A percentile compares a stretch with the other conserved stretches of the same genome.
These are phyloP conservation scores for Alternaria infectoria DNA, from an alignment of 2,329 filamentous ascomycete species.

Conservation along the genomic window DNA sequence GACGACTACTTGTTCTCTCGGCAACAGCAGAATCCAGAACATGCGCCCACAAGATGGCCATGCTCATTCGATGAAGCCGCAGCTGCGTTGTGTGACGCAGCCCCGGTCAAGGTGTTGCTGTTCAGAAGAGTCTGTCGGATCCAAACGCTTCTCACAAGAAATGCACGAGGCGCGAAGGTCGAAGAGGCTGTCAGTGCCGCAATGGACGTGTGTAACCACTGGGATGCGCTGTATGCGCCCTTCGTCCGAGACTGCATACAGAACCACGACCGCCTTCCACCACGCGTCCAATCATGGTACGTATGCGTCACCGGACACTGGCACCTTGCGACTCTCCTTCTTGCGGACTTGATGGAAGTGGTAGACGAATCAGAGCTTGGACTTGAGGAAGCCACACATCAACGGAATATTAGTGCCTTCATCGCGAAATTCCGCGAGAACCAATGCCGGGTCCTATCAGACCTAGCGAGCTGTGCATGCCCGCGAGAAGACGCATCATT, in stretches of 20 bases:
- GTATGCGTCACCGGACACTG: conserved; percentile 64
- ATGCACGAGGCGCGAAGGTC: conserved; percentile 46
- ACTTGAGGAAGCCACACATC: conserved; percentile 26
- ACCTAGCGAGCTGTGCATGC: conserved; percentile 57
- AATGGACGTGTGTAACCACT: conserved; percentile 61
- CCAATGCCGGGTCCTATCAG: conserved; percentile 56
- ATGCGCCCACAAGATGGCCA: conserved; percentile 56
- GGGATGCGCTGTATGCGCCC: conserved; percentile 59
- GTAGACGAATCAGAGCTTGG: conserved; percentile 53
- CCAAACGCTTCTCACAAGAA: conserved; percentile 58
- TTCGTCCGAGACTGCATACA: conserved; percentile 61
- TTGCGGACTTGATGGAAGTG: conserved; percentile 61
- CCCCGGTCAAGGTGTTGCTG: conserved; percentile 65
- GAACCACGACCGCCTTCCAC: conserved; percentile 58
- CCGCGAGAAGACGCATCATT: conserved; percentile 36
- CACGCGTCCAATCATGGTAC: conserved; percentile 66
- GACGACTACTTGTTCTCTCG: conserved; percentile 48
- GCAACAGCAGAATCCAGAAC: conserved; percentile 25
- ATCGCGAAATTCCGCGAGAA: conserved; percentile 51
- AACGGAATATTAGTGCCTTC: conserved; percentile 41
- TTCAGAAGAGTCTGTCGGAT: conserved; percentile 64
- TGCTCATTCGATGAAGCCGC: conserved; percentile 62
- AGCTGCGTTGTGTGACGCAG: conserved; percentile 58
- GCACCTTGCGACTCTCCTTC: conserved; percentile 62
- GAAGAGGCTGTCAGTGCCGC: conserved; percentile 59